Conservation (phyloP, 2,329 filamentous ascomycete species). For the Aspergillus pseudoterreus region DNA sequence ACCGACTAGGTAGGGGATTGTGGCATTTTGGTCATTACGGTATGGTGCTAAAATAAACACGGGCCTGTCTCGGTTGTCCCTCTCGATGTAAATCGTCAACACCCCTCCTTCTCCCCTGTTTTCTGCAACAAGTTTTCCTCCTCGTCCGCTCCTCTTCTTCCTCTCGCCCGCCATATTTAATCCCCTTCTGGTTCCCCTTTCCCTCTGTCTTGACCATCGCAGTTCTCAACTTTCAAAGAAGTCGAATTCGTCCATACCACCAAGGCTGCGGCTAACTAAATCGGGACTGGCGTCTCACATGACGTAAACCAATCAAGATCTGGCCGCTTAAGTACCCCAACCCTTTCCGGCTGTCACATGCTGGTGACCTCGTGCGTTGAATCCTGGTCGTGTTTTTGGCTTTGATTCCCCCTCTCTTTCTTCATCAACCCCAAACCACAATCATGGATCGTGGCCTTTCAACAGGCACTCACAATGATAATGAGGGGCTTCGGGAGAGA, state of each 20-base stretch:
- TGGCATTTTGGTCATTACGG: no score
- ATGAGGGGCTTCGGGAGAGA: slow-evolving; percentile 48
- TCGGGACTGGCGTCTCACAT: slow-evolving; percentile 10
- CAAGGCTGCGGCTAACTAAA: neutral
- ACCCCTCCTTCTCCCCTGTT: no score
- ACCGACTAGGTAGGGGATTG: neutral
- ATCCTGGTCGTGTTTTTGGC: slow-evolving; percentile 1
- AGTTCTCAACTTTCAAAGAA: neutral
- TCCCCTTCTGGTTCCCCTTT: no score
- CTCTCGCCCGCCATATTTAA: neutral
- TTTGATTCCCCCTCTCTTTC: slow-evolving; percentile 8
- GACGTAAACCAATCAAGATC: slow-evolving; percentile 13
- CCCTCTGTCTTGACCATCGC: no score
- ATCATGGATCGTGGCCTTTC: slow-evolving; percentile 38
- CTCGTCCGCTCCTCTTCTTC: no score
- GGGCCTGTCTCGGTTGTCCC: no score
- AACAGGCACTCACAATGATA: slow-evolving; percentile 32
- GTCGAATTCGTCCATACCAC: no score
- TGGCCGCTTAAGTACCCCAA: slow-evolving; percentile 8
- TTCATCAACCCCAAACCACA: slow-evolving; percentile 16
- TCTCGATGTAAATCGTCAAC: no score
- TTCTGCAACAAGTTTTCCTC: no score
- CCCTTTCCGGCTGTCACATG: slow-evolving; percentile 18
- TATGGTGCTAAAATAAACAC: no score
- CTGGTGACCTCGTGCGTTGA: slow-evolving; percentile 3